Base-by-base conservation (phyloP, 805 yeast genomes). In the Pichia rugopelliculosa region DNA sequence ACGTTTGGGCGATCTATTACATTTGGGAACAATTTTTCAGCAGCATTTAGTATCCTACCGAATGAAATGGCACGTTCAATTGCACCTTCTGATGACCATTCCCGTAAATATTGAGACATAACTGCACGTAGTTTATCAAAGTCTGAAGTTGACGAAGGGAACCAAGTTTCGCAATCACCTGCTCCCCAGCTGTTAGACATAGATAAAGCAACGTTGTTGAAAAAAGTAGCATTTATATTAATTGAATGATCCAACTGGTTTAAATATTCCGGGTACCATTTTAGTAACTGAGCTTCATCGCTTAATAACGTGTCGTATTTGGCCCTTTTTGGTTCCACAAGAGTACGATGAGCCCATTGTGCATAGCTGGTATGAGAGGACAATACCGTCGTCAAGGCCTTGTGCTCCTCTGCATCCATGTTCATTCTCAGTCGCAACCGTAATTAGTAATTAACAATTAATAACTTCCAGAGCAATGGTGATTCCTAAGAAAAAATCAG, bases 81-180 rank as follows among this genome's bases (percentile, higher is more conserved):
- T 4, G 36, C 50, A 0, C 84, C 82, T n/a, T 76, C 79, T 5
- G 57, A 57, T 25, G 79, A 68, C 87, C 87, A 82, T 58, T 82
- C 87, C 49, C 87, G 61, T 6, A 70, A 65, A n/a, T 76, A 56
- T 56, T 82, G 87, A 38, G 77, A 65, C 55, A 85, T 59, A 0
- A 80, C 68, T 1, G 81, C 69, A 41, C 75, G 60, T 5, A 80
- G 83, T 61, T 82, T 82, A 44, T 77, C 83, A 43, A 68, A 71
- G 50, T 80, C 86, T 3, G 60, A 53, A 20, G 49, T 48, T 5
- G 66, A 59, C 20, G 79, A 68, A 2, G 59, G 56, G 7, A 60
- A 57, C 84, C 84, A 79, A 4, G 56, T 52, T 0, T 51, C 33
- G 0, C 75, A 73, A 18, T 50, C 45, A 0, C 62, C 27, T 1